These are phyloP conservation scores for Trichoderma sp. DNA, from an alignment of 2,329 filamentous ascomycete genomes.

Conservation along the genomic window DNA sequence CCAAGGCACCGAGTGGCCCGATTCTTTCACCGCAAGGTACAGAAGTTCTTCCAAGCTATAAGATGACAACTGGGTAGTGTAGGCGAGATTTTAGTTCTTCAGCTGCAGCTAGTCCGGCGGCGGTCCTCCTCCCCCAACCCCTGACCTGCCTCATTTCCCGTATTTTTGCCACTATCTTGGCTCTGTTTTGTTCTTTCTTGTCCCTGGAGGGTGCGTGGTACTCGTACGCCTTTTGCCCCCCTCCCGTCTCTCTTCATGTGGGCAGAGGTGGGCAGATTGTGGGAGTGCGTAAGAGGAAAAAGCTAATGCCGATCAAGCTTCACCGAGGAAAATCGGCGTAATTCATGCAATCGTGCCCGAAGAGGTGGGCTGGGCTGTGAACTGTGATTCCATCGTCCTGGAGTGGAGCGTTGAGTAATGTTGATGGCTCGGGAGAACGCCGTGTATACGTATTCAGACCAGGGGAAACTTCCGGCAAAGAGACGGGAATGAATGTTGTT, in stretches of 20 bases:
- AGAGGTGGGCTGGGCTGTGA: background rate
- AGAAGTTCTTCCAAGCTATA: background rate
- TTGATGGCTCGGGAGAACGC: background rate
- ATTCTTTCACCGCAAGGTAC: background rate
- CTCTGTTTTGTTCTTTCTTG: background rate
- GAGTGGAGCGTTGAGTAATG: background rate
- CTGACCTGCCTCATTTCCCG: conserved; percentile 22
- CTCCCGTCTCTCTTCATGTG: background rate
- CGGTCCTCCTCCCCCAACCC: background rate
- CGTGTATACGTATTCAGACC: background rate
- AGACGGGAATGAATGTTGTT: too few relatives aligned
- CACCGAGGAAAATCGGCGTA: background rate
- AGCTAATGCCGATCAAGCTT: background rate
- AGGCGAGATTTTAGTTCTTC: background rate
- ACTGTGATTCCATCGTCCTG: background rate
- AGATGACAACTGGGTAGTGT: background rate
- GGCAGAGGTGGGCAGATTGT: background rate
- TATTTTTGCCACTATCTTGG: conserved; percentile 3
- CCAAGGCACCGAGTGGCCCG: background rate
- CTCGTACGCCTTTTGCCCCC: too few relatives aligned
- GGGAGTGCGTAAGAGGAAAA: background rate
- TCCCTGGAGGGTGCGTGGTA: too few relatives aligned
- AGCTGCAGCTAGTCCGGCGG: conserved; percentile 19
- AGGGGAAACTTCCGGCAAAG: too few relatives aligned
- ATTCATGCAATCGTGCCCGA: background rate